Conservation (phyloP, 2,329 filamentous ascomycete species). For the Fusarium veterinarium region DNA sequence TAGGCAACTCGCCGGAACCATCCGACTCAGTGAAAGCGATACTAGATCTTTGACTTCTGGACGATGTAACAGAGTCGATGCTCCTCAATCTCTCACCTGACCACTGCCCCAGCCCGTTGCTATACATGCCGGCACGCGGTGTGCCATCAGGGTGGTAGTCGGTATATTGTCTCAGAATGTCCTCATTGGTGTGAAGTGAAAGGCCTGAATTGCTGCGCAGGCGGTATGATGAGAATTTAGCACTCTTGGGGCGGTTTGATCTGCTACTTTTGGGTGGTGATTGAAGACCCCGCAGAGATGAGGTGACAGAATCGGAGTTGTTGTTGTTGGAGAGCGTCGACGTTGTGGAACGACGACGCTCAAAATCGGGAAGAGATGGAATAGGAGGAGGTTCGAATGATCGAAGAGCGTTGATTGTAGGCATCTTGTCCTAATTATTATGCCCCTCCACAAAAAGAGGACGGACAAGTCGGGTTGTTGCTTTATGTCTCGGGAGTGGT, state of each 20-base stretch:
- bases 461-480: not conserved
- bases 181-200: slow-evolving; percentile 58
- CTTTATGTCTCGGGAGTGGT: slow-evolving; percentile 11
- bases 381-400: slow-evolving; percentile 42
- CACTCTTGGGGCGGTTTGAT: slow-evolving; percentile 43
- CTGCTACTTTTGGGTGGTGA: slow-evolving; percentile 39
- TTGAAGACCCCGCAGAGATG: slow-evolving; percentile 33
- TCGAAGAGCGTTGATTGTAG: slow-evolving; percentile 42
- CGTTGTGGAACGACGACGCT: slow-evolving; percentile 42
- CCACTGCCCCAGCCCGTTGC: slow-evolving; percentile 24
- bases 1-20: slow-evolving; percentile 42
- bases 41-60: slow-evolving; percentile 42
- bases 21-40: slow-evolving; percentile 45
- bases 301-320: slow-evolving; percentile 28
- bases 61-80: slow-evolving; percentile 44
- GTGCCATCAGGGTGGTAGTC: slow-evolving; percentile 58
- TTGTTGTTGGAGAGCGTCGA: slow-evolving; percentile 34
- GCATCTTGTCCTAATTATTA: slow-evolving; percentile 29
- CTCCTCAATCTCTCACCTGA: slow-evolving; percentile 42
- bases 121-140: slow-evolving; percentile 41
- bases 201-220: slow-evolving; percentile 61
- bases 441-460: not conserved
- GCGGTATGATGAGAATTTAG: slow-evolving; percentile 45
- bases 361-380: slow-evolving; percentile 43
- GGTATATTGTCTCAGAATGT: slow-evolving; percentile 58